Evolutionary conservation across 805 yeast species (phyloP).

Genomic region (Saccharomycopsis olivae): DNA sequence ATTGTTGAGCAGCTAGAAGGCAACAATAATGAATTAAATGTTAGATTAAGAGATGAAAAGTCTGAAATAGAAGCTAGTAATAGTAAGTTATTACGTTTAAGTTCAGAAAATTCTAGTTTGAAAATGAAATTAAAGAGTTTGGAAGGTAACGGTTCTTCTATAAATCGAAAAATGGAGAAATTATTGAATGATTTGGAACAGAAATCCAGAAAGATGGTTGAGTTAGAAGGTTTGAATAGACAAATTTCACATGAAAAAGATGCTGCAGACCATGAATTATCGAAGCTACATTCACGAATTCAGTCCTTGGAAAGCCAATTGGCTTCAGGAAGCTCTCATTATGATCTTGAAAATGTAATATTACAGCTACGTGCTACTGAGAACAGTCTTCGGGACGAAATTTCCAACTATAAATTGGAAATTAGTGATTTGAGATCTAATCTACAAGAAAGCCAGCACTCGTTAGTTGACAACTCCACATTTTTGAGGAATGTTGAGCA

Average conservation of each 20-base stretch:
- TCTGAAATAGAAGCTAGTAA: constrained; percentile 7
- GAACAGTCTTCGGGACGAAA: constrained; percentile 7
- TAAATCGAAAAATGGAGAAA: constrained; percentile 3
- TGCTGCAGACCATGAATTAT: constrained; percentile 17
- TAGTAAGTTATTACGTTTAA: constrained; percentile 4
- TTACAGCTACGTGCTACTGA: constrained; percentile 6
- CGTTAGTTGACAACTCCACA: constrained; percentile 18
- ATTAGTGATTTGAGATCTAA: constrained; percentile 5
- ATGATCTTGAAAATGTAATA: constrained; percentile 16
- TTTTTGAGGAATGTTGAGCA: constrained; percentile 25
- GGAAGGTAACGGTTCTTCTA: constrained; percentile 5
- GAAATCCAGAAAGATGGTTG: constrained; percentile 17
- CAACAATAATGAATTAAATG: constrained; percentile 16
- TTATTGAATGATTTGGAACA: constrained; percentile 3
- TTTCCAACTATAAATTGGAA: constrained; percentile 10
- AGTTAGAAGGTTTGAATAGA: constrained; percentile 15
- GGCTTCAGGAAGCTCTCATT: constrained; percentile 3
- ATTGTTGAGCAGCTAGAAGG: constrained; percentile 20
- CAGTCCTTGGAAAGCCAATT: constrained; percentile 16
- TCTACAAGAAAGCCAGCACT: constrained; percentile 12
- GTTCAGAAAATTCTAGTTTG: constrained; percentile 8
- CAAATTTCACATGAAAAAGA: constrained; percentile 17
- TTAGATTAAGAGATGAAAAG: constrained; percentile 5
- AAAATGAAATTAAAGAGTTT: constrained; percentile 18
- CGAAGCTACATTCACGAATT: constrained; percentile 12